phyloP scores from a whole-genome alignment of 768 basidiomycete species.

The Phanerochaete sordida region DNA sequence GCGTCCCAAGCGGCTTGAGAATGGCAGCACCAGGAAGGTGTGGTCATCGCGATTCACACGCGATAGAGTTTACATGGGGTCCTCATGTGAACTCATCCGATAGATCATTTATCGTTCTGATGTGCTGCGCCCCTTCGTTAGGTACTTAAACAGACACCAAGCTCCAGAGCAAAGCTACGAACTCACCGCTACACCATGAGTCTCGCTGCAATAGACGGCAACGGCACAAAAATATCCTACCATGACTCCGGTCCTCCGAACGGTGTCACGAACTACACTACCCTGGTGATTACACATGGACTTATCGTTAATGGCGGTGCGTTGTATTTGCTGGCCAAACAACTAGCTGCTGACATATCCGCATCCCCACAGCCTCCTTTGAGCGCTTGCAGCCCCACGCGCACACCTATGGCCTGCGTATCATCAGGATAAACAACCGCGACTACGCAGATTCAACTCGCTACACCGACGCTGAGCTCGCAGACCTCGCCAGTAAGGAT shows the following conservation, averaged over 20 bases:
- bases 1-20: too few species aligned
- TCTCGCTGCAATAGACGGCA: conserved; percentile 8
- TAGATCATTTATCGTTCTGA: too few species aligned
- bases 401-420: conserved; percentile 24
- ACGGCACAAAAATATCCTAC: conserved; percentile 11
- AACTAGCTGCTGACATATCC: too few species aligned
- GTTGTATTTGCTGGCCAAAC: too few species aligned
- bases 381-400: conserved; percentile 26
- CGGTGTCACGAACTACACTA: conserved; percentile 6
- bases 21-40: too few species aligned
- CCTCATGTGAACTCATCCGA: too few species aligned
- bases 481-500: conserved; percentile 13
- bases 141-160: too few species aligned
- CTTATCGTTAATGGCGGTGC: conserved; percentile 10
- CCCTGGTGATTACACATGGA: conserved; percentile 17
- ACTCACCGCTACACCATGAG: too few species aligned
- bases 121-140: too few species aligned
- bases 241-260: conserved; percentile 16
- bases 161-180: too few species aligned
- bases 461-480: conserved; percentile 26
- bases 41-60: too few species aligned
- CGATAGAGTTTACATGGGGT: too few species aligned
- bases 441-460: conserved; percentile 35
- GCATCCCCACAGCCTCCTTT: conserved; percentile 22
- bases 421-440: conserved; percentile 35